phyloP scores from a whole-genome alignment of 2,329 filamentous ascomycete genomes.

The Arachnopeziza araneosa region DNA sequence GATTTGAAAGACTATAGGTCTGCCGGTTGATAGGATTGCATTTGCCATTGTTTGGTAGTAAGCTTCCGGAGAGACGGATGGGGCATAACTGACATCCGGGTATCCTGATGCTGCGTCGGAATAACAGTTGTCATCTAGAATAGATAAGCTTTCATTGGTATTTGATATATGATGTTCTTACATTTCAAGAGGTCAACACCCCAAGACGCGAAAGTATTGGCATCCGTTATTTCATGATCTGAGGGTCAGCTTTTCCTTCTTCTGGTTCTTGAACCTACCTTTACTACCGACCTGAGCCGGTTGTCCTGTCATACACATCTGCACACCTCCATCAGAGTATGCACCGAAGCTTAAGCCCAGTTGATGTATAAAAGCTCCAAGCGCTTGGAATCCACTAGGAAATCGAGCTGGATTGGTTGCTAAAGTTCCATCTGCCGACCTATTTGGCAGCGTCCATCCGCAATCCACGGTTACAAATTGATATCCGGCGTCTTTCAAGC shows the following conservation, averaged over 20 bases:
- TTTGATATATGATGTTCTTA: slow-evolving; percentile 6
- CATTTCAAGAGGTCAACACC: slow-evolving; percentile 40
- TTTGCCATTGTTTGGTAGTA: slow-evolving; percentile 34
- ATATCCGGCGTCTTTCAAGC: slow-evolving; percentile 41
- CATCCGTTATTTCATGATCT: slow-evolving; percentile 25
- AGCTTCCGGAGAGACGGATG: slow-evolving; percentile 29
- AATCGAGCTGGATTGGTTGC: slow-evolving; percentile 39
- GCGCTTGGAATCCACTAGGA: slow-evolving; percentile 36
- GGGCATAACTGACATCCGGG: slow-evolving; percentile 32
- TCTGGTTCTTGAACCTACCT: slow-evolving; percentile 16
- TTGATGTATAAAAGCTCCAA: slow-evolving; percentile 37
- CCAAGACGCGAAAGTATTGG: slow-evolving; percentile 26
- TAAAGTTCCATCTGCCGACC: slow-evolving; percentile 32
- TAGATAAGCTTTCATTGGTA: neutral
- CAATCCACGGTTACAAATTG: slow-evolving; percentile 46
- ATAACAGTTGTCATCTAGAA: slow-evolving; percentile 34
- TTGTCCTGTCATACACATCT: slow-evolving; percentile 27
- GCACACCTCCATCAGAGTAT: slow-evolving; percentile 35
- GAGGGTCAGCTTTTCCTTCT: slow-evolving; percentile 4
- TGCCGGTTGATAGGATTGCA: slow-evolving; percentile 24
- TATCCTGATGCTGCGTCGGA: slow-evolving; percentile 30
- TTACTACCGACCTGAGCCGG: slow-evolving; percentile 23
- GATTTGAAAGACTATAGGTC: slow-evolving; percentile 34
- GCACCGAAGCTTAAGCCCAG: slow-evolving; percentile 39
- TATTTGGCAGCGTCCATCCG: slow-evolving; percentile 39